Evolutionary conservation across 345 rosid species (phyloP).

Genomic region (Eutrema heterophyllum): DNA sequence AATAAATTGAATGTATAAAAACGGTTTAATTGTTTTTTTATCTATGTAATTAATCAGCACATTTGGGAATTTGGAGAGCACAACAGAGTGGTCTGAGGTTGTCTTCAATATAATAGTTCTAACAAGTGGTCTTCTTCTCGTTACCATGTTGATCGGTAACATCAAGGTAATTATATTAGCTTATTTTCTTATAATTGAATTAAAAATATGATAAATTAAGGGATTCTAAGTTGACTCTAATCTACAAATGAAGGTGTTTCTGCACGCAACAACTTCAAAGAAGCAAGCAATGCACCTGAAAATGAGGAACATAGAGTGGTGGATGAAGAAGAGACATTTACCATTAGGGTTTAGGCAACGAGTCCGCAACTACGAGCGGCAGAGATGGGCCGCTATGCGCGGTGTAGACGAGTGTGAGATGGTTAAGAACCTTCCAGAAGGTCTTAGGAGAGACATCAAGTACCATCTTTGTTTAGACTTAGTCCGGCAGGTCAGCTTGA

Average conservation of each 20-base stretch:
- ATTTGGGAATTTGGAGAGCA: slow-evolving; percentile 89
- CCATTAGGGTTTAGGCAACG: slow-evolving; percentile 83
- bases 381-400: slow-evolving; percentile 96
- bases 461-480: slow-evolving; percentile 90
- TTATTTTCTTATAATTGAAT: neutral
- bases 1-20: neutral
- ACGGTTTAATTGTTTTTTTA: neutral
- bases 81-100: slow-evolving; percentile 94
- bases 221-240: neutral
- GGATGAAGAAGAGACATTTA: slow-evolving; percentile 91
- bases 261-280: slow-evolving; percentile 90
- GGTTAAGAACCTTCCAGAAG: slow-evolving; percentile 87
- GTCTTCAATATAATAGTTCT: slow-evolving; percentile 93
- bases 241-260: slow-evolving; percentile 51
- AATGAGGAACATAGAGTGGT: slow-evolving; percentile 98
- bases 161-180: slow-evolving; percentile 55
- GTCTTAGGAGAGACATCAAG: slow-evolving; percentile 91
- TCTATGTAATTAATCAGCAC: slow-evolving; percentile 43
- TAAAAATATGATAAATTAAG: neutral
- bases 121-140: slow-evolving; percentile 86
- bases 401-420: slow-evolving; percentile 90
- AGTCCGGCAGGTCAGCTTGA: slow-evolving; percentile 66
- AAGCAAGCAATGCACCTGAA: slow-evolving; percentile 96
- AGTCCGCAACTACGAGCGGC: slow-evolving; percentile 89
- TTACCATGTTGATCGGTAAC: slow-evolving; percentile 96